Percentiles rank a stretch among this genome's conserved stretches.
Conservation (phyloP, 2,329 filamentous ascomycete genomes). For the Zalaria obscura region DNA sequence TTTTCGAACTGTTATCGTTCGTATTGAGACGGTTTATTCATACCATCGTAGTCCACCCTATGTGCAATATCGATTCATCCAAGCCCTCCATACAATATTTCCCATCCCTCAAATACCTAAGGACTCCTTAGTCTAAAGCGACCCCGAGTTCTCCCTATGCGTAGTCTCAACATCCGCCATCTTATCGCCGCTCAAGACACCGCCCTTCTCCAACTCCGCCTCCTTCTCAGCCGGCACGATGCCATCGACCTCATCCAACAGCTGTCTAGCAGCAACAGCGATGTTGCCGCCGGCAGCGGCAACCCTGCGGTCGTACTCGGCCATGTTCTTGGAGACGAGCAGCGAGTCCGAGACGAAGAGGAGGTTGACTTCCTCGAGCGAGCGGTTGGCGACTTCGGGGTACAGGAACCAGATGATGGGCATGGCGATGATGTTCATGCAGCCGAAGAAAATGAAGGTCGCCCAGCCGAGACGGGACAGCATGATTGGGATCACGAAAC, state of each 20-base stretch:
- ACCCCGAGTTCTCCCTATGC: too few relatives aligned
- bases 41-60: too few relatives aligned
- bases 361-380: constrained; percentile 26
- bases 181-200: too few relatives aligned
- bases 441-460: constrained; percentile 22
- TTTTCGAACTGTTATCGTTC: too few relatives aligned
- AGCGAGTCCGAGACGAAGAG: neutral
- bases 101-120: too few relatives aligned
- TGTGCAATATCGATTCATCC: too few relatives aligned
- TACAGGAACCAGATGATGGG: constrained; percentile 8
- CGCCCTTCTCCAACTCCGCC: too few relatives aligned
- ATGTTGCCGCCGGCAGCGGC: constrained; percentile 16
- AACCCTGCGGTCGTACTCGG: constrained; percentile 15
- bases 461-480: neutral
- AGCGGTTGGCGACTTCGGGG: constrained; percentile 12
- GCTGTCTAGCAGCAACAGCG: constrained; percentile 14
- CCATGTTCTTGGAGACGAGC: constrained; percentile 18
- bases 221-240: neutral
- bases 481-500: constrained; percentile 5
- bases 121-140: too few relatives aligned
- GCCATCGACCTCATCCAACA: constrained; percentile 18
- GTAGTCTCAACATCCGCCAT: too few relatives aligned
- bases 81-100: too few relatives aligned
- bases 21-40: too few relatives aligned
- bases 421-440: constrained; percentile 17